These are phyloP conservation scores for Radiomyces spectabilis DNA, from an alignment of 192 early-diverging fungal genomes.

Conservation along the genomic window DNA sequence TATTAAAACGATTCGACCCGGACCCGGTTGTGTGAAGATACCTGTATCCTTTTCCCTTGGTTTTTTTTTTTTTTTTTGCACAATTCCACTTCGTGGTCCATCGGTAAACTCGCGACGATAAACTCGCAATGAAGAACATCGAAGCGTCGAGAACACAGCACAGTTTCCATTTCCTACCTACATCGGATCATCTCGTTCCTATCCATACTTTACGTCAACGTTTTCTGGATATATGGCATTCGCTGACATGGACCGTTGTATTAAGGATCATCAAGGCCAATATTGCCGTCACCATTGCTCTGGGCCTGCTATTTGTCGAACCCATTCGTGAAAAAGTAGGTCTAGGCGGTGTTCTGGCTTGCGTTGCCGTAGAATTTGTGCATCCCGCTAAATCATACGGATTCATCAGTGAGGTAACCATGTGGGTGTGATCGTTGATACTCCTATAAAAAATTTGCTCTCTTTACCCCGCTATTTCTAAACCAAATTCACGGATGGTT, in stretches of 20 bases:
- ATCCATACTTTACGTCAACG: constrained; percentile 4
- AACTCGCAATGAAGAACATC: not conserved
- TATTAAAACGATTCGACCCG: too few species aligned
- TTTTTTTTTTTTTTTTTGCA: too few species aligned
- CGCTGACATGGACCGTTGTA: constrained; percentile 15
- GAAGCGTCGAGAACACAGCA: not conserved
- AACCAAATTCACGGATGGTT: not conserved
- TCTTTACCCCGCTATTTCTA: not conserved
- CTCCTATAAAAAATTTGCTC: too few species aligned
- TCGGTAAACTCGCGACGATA: too few species aligned
- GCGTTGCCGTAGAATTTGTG: constrained; percentile 21
- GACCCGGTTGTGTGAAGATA: too few species aligned
- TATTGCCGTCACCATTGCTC: constrained; percentile 12
- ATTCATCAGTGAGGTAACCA: constrained; percentile 16
- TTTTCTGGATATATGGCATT: constrained; percentile 9
- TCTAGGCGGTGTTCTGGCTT: constrained; percentile 4
- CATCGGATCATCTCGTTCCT: constrained; percentile 1
- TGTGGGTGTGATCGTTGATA: too few species aligned
- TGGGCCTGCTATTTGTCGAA: constrained; percentile 1
- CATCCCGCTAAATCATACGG: constrained; percentile 21
- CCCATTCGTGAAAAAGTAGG: constrained; percentile 1
- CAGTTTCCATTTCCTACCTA: constrained; percentile 13
- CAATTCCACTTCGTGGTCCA: too few species aligned
- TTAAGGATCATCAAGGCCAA: constrained; percentile 19
- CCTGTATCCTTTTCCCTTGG: too few species aligned